phyloP scores from a whole-genome alignment of 2,329 filamentous ascomycete species.

The Hysterium pulicare region DNA sequence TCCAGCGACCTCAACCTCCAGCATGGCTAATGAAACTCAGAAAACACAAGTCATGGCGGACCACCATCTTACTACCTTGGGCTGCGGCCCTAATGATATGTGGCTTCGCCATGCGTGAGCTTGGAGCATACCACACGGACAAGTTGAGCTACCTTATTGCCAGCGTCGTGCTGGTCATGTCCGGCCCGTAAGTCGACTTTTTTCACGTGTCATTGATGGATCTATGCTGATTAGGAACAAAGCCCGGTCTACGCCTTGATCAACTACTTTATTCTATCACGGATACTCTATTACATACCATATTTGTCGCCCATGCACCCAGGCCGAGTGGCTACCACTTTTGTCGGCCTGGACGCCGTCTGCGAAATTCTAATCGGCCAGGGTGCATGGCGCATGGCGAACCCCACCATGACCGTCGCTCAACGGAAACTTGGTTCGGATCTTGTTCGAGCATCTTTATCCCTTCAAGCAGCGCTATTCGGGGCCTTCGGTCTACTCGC shows the following conservation, averaged over 20 bases:
- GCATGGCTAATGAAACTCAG: not conserved
- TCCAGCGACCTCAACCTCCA: not conserved
- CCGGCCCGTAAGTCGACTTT: constrained; percentile 30
- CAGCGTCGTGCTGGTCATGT: constrained; percentile 40
- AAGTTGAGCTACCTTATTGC: constrained; percentile 41
- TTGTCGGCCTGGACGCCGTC: constrained; percentile 51
- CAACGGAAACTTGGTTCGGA: constrained; percentile 43
- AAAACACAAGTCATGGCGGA: constrained; percentile 53
- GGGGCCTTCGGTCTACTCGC: constrained; percentile 48
- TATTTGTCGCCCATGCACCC: constrained; percentile 58
- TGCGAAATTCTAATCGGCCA: constrained; percentile 53
- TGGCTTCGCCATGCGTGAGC: constrained; percentile 55
- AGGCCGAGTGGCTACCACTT: constrained; percentile 57
- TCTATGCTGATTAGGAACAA: not conserved
- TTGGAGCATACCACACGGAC: constrained; percentile 51
- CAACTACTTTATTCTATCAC: constrained; percentile 61
- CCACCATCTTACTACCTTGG: constrained; percentile 55
- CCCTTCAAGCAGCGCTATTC: constrained; percentile 51
- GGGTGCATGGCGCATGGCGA: constrained; percentile 47
- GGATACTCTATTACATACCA: constrained; percentile 60
- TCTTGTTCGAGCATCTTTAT: constrained; percentile 49
- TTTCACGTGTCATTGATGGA: not conserved
- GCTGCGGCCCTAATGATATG: constrained; percentile 53
- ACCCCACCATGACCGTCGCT: constrained; percentile 32
- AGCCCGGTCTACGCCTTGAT: constrained; percentile 60